Percentiles rank a stretch among this genome's conserved stretches.
These are phyloP conservation scores for Candida fluviatilis DNA, from an alignment of 805 yeast species.

Conservation along the genomic window DNA sequence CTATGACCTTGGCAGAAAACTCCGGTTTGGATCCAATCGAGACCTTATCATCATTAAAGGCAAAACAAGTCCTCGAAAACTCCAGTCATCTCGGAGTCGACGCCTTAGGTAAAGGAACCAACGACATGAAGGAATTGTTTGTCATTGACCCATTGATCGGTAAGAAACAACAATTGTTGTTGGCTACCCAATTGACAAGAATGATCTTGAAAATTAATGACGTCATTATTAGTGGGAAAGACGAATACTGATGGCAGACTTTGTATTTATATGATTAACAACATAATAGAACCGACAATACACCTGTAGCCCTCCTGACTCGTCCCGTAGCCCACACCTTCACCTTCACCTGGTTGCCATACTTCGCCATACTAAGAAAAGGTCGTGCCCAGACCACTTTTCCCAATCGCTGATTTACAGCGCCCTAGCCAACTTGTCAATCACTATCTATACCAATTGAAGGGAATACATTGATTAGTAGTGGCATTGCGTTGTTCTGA, in stretches of 20 bases:
- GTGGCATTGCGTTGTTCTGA: no score
- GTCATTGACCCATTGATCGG: constrained; percentile 97
- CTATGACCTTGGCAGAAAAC: constrained; percentile 94
- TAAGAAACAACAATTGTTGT: constrained; percentile 88
- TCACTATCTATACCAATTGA: no score
- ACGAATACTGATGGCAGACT: constrained; percentile 44
- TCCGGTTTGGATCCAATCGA: constrained; percentile 95
- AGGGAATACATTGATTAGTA: no score
- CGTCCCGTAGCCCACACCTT: no score
- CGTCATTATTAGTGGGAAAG: constrained; percentile 87
- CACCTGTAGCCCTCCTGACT: no score
- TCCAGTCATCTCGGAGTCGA: constrained; percentile 83
- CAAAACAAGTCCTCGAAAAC: constrained; percentile 75
- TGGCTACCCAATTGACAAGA: constrained; percentile 96
- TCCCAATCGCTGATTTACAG: no score
- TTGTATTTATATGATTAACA: neutral
- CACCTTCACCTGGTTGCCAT: no score
- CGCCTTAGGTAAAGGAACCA: constrained; percentile 82
- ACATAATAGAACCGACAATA: neutral
- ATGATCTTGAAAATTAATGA: constrained; percentile 97
- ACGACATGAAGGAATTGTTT: constrained; percentile 90
- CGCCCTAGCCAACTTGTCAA: no score
- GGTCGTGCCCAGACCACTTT: no score
- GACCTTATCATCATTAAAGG: constrained; percentile 75
- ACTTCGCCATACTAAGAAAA: no score